Base-by-base conservation (phyloP, 2,329 filamentous ascomycete species). In the Beauveria medogensis region DNA sequence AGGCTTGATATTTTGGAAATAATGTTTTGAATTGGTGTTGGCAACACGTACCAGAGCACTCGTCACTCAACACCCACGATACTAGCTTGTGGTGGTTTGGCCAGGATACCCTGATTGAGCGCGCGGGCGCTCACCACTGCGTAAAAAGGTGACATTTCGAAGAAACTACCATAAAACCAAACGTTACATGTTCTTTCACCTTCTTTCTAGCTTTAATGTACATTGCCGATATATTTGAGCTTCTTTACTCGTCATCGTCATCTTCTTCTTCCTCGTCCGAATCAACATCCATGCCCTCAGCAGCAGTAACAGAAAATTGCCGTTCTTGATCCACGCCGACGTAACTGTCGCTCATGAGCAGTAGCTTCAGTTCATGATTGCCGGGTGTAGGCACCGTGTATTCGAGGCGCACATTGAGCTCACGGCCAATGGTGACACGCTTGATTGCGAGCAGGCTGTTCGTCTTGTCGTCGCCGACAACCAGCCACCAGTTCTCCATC, bases 401-500 rank as follows among this genome's bases (percentile, higher is more conserved):
- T 75, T 97, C 92, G 65, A 99, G 78, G 70, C 85, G 86, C 61
- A 92, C 83, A 69, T 90, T 88, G 68, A 96, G 76, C 71, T 89
- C 87, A 67, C 83, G 84, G 46, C 87, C 89, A 65, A 99, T 88
- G 1, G 92, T 96, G 63, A 99, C 88, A 67, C 93, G 85, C 82
- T 97, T 99, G 78, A 97, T 96, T 3, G 91, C 92, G 62, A 97
- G 80, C 64, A 99, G 79, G 65, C 82, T 92, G 78, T 91, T 93
- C 46, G 89, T 91, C 72, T 85, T 89, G 77, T 97, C 92, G 68
- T 97, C 92, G 34, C 92, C 93, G 40, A 99, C 91, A 22, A 99
- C 91, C 60, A 99, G 78, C 94, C 94, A 99, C 92, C 92, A 99
- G 72, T 94, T 96, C 81, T 99, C 94, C 78, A 91, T 88, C 82